Evolutionary conservation across 257 asterid species (phyloP).

Genomic region (Solanum neorickii): DNA sequence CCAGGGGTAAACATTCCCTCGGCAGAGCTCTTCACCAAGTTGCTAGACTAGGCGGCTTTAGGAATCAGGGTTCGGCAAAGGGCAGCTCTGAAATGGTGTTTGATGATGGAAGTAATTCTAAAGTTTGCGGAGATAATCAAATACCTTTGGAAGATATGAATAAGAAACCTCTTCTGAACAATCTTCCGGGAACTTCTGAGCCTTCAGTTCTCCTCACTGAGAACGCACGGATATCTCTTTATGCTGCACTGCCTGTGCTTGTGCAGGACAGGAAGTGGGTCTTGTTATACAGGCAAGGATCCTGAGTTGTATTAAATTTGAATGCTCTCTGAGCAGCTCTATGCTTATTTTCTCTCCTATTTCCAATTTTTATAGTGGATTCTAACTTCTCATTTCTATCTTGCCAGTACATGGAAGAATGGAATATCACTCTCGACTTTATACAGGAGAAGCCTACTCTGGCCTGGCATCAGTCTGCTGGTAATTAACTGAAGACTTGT

Average conservation of each 20-base stretch:
- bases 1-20: conserved; percentile 68
- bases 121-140: conserved; percentile 26
- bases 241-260: conserved; percentile 60
- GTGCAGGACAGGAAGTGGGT: conserved; percentile 87
- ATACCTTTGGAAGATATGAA: conserved; percentile 33
- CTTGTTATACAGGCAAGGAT: conserved; percentile 62
- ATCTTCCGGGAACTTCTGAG: conserved; percentile 74
- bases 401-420: conserved; percentile 86
- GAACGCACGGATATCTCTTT: conserved; percentile 49
- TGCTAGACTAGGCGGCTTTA: conserved; percentile 55
- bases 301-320: background rate
- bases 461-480: conserved; percentile 90
- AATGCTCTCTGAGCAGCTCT: background rate
- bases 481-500: conserved; percentile 20
- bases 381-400: background rate
- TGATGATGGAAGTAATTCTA: conserved; percentile 25
- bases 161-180: conserved; percentile 12
- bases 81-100: conserved; percentile 31
- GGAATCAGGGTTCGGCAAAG: conserved; percentile 37
- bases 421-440: conserved; percentile 87
- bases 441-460: conserved; percentile 86
- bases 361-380: background rate
- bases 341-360: background rate
- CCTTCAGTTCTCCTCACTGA: conserved; percentile 83
- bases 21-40: conserved; percentile 60